Percentiles rank a stretch among this genome's conserved stretches.
Conservation (phyloP, 495 filamentous ascomycete genomes). For the Penicillium cinerascens region DNA sequence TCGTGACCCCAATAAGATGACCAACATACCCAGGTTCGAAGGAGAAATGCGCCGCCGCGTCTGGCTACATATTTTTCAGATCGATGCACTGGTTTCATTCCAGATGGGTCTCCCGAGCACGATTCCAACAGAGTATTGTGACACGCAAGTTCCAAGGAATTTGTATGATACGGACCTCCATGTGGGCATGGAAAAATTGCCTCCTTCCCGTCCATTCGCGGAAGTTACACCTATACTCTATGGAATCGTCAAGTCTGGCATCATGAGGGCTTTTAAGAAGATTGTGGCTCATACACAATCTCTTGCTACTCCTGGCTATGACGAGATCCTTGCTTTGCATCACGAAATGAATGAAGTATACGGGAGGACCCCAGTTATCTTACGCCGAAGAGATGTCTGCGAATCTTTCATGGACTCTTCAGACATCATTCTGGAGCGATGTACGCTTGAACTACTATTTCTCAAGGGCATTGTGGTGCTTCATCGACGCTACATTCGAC, state of each 20-base stretch:
- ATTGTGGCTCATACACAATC: slow-evolving; percentile 33
- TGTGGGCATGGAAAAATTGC: slow-evolving; percentile 38
- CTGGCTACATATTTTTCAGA: slow-evolving; percentile 27
- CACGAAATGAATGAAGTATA: slow-evolving; percentile 28
- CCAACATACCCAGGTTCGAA: slow-evolving; percentile 23
- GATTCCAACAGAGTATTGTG: slow-evolving; percentile 45
- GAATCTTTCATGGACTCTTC: slow-evolving; percentile 21
- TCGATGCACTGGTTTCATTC: slow-evolving; percentile 38
- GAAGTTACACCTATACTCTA: slow-evolving; percentile 50
- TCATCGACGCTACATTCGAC: slow-evolving; percentile 39
- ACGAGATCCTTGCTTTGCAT: slow-evolving; percentile 30
- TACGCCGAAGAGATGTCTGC: slow-evolving; percentile 3
- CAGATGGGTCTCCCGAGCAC: slow-evolving; percentile 53
- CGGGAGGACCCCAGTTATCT: slow-evolving; percentile 6
- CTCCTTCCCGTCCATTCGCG: slow-evolving; percentile 36
- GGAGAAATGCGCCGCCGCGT: slow-evolving; percentile 36
- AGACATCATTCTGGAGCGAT: slow-evolving; percentile 15
- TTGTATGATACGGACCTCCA: slow-evolving; percentile 49
- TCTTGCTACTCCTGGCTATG: slow-evolving; percentile 22
- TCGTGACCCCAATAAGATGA: slow-evolving; percentile 37
- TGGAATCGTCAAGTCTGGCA: slow-evolving; percentile 40
- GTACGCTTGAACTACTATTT: slow-evolving; percentile 21
- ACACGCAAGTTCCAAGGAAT: slow-evolving; percentile 44
- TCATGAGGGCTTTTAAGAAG: slow-evolving; percentile 37
- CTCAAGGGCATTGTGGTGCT: slow-evolving; percentile 40